phyloP scores from a whole-genome alignment of 495 filamentous ascomycete genomes.

The Neurospora africana region DNA sequence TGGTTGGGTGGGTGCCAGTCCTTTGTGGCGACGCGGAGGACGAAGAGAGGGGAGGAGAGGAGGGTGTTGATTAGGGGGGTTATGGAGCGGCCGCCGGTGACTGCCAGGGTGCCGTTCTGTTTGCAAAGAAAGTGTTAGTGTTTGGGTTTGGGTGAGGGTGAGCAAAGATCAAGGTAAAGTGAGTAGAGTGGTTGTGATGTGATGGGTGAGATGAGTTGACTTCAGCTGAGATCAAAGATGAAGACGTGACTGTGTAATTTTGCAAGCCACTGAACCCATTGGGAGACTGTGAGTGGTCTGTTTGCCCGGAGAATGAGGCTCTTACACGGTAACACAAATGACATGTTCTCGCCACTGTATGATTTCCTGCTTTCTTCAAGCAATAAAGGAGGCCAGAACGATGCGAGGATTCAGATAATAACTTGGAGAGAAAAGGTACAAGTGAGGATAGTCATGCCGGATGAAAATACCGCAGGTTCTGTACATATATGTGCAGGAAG shows the following conservation, averaged over 20 bases:
- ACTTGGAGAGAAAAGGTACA: not conserved
- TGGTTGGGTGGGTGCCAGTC: constrained; percentile 83
- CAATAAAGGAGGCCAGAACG: not conserved
- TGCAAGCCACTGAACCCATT: not conserved
- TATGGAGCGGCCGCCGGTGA: constrained; percentile 59
- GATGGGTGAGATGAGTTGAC: not conserved
- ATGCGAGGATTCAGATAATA: not conserved
- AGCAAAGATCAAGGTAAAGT: not conserved
- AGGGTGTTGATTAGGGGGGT: constrained; percentile 64
- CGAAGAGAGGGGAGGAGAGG: constrained; percentile 56
- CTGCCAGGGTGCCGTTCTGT: constrained; percentile 74
- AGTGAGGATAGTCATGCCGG: not conserved
- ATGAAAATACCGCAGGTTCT: not conserved
- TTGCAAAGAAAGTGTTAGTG: not conserved
- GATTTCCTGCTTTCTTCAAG: not conserved
- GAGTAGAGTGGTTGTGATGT: not conserved
- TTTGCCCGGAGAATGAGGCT: not conserved
- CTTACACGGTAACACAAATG: not conserved
- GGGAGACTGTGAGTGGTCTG: not conserved
- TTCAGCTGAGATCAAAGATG: not conserved
- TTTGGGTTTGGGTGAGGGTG: not conserved
- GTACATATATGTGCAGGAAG: not conserved
- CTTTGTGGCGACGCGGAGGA: constrained; percentile 66
- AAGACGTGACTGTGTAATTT: not conserved
- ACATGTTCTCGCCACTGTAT: not conserved